Evolutionary conservation across 2,329 filamentous ascomycete genomes (phyloP), one percentile per base, ranked within the genome.

Genomic region (Elsinoe arachidis): DNA sequence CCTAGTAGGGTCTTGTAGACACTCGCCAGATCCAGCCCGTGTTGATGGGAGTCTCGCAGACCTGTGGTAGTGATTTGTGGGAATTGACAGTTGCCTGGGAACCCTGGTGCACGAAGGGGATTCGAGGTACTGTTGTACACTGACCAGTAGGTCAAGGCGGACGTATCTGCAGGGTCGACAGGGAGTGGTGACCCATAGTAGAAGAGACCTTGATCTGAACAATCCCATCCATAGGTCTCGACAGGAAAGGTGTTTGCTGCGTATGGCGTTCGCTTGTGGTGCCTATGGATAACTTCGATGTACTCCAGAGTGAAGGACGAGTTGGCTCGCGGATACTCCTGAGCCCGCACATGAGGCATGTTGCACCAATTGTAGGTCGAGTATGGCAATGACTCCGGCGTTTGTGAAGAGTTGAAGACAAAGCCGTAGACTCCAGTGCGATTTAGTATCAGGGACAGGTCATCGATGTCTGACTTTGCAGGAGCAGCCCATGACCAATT

Each of bases 181-280:
- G 58, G 54, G 19, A 61, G 51, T 15, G 83, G 81, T 60, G 83
- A 73, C 10, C 82, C 85, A 62, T 85, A 88, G 69, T 84, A 85
- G 70, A 83, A 90, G 1, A 91, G 76, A 0, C 79, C 84, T 63
- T 85, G 77, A 61, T 90, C 83, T 57, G 82, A 74, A 68, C 88
- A 93, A 66, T 85, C 71, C 88, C 88, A 93, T 15, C 74, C 72
- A 66, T 88, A 87, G 0, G 81, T 73, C 68, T 93, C 89, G 0
- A 80, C 74, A 0, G 88, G 88, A 64, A 93, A 92, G 0, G 83
- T 82, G 67, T 93, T 95, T 55, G 79, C 77, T 1, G 86, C 81
- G 68, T 93, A 93, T 0, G 88, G 88, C 0, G 88, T 93, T 19
- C 89, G 81, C 68, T 93, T 93, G 71, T 93, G 88, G 68, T 93